Evolutionary conservation across 140 eudicot genomes (phyloP).

Genomic region (Oenanthe javanica): DNA sequence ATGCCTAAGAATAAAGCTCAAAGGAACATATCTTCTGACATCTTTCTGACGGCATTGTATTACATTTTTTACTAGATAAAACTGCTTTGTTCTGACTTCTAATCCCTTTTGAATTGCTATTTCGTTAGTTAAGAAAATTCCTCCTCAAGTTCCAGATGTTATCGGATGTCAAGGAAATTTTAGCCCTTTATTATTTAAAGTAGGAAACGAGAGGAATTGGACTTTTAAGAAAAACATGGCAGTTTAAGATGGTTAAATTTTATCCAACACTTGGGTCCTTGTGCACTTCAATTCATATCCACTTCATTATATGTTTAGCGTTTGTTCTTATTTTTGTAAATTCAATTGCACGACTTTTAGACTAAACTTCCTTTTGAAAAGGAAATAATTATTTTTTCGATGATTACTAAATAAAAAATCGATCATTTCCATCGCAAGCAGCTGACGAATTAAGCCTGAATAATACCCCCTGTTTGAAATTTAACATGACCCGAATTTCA

Average conservation of each 20-base stretch:
- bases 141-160: not conserved
- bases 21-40: not conserved
- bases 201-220: not conserved
- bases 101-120: not conserved
- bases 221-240: not conserved
- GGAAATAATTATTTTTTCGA: not conserved
- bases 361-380: not conserved
- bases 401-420: not conserved
- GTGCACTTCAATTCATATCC: not conserved
- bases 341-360: not conserved
- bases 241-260: not conserved
- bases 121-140: not conserved
- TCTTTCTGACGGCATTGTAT: not conserved
- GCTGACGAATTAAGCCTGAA: not conserved
- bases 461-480: not conserved
- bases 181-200: not conserved
- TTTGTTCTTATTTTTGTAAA: not conserved
- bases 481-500: not conserved
- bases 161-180: not conserved
- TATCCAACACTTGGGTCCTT: not conserved
- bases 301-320: not conserved
- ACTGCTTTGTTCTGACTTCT: not conserved
- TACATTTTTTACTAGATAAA: not conserved
- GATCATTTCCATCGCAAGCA: not conserved
- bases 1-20: not conserved